Evolutionary conservation across 2,329 filamentous ascomycete species (phyloP), one percentile per base, ranked within the genome.

Genomic region (Pseudogymnoascus sp.): DNA sequence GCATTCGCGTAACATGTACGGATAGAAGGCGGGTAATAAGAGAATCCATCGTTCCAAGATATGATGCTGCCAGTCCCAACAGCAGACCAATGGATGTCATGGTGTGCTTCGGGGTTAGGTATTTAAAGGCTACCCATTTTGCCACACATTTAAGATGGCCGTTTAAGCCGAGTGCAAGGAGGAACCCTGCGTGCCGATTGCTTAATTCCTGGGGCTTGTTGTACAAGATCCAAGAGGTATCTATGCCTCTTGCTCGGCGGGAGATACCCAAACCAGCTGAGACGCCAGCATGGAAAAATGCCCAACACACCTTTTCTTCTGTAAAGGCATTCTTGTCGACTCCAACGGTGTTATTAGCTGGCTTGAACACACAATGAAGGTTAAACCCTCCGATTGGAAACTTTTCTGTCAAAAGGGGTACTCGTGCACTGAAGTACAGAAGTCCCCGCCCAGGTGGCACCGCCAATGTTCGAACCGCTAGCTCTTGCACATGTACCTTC

Each of bases 121-220:
- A 99, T 71, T 97, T 97, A 81, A 97, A 99, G 7, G 92, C 93
- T 44, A 99, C 88, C 93, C 94, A 99, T 77, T 97, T 97, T 2
- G 94, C 94, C 29, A 99, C 83, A 6, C 86, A 88, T 68, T 90
- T 94, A n/a, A 99, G 78, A 75, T 99, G 95, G 0, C 94, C 95
- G 68, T 97, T 97, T 24, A 99, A 78, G 3, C 94, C 94, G 4
- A 99, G 80, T 4, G 92, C 94, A 0, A 99, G 80, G 44, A 99
- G 76, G 65, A 99, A 94, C 0, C 94, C 94, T 31, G 94, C 95
- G 73, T 99, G 94, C n/a, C 94, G 84, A 71, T 97, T 97, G 65
- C 89, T 97, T 11, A 97, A 81, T 60, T 99, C 94, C 37, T 85
- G 83, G 0, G 94, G 93, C 72, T 96, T 97, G 77, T 99, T 99